A percentile compares a stretch with the other conserved stretches of the same genome.
phyloP scores from a whole-genome alignment of 208 protist genomes.

The Crithidia thermophila region DNA sequence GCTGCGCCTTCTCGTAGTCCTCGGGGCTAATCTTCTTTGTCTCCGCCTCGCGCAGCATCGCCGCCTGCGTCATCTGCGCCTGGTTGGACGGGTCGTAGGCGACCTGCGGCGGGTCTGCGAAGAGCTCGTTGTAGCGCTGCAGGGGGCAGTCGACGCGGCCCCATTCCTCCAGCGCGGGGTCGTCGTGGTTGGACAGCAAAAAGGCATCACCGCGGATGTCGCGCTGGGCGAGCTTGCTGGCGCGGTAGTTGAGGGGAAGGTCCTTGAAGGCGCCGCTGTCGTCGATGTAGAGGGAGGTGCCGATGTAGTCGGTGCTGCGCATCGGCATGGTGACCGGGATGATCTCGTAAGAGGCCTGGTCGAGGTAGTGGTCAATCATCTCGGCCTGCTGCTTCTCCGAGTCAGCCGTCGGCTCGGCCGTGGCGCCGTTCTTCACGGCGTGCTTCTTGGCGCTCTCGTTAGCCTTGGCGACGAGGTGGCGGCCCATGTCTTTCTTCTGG shows the following conservation, averaged over 20 bases:
- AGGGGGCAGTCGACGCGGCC: constrained; percentile 71
- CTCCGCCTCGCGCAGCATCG: constrained; percentile 62
- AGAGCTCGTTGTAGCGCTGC: constrained; percentile 45
- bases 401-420: constrained; percentile 10
- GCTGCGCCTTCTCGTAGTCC: constrained; percentile 55
- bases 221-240: constrained; percentile 83
- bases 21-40: constrained; percentile 68
- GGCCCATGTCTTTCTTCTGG: constrained; percentile 69
- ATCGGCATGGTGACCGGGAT: constrained; percentile 87
- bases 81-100: constrained; percentile 69
- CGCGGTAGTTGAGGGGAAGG: constrained; percentile 77
- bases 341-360: constrained; percentile 83
- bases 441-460: constrained; percentile 33
- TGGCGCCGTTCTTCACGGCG: constrained; percentile 2
- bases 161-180: constrained; percentile 88
- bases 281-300: constrained; percentile 91
- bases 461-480: constrained; percentile 55
- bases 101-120: constrained; percentile 45
- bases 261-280: constrained; percentile 90
- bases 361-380: constrained; percentile 76
- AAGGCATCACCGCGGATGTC: constrained; percentile 91
- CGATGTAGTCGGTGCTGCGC: constrained; percentile 70
- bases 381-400: constrained; percentile 47
- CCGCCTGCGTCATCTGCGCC: constrained; percentile 65
- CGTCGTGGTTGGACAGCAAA: constrained; percentile 86